These are phyloP conservation scores for Russula virescens DNA, from an alignment of 768 basidiomycete species.

Conservation along the genomic window DNA sequence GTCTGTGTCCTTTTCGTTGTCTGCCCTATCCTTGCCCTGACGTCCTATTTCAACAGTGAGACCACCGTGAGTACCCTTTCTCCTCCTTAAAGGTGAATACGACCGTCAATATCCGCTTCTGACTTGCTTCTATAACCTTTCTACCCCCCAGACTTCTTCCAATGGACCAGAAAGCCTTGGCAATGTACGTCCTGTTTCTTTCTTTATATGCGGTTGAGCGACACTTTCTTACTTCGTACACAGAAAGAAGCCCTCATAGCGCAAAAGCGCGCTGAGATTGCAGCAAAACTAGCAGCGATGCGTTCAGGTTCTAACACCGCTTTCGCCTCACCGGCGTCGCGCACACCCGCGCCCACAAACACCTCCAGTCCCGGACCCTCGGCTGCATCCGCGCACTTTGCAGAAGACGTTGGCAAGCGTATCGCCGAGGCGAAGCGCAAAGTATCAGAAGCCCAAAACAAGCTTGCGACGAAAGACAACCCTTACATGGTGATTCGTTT, in stretches of 20 bases:
- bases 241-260: conserved; percentile 62
- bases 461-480: conserved; percentile 70
- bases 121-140: conserved; percentile 65
- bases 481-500: conserved; percentile 69
- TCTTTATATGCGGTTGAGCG: neutral
- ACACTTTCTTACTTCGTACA: conserved; percentile 3
- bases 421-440: conserved; percentile 84
- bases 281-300: conserved; percentile 71
- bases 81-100: conserved; percentile 64
- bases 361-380: conserved; percentile 30
- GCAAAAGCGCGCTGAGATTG: conserved; percentile 78
- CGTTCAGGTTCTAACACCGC: conserved; percentile 22
- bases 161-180: conserved; percentile 37
- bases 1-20: conserved; percentile 35
- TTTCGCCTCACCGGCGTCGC: conserved; percentile 26
- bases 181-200: conserved; percentile 7
- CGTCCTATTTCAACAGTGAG: conserved; percentile 43
- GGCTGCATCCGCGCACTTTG: conserved; percentile 27
- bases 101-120: conserved; percentile 43
- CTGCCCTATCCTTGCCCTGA: conserved; percentile 10
- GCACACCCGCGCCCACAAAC: conserved; percentile 28
- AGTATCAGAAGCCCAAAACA: conserved; percentile 77
- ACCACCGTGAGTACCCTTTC: conserved; percentile 55
- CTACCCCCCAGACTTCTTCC: conserved; percentile 46
- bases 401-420: conserved; percentile 61